A percentile compares a stretch with the other conserved stretches of the same genome.
These are phyloP conservation scores for Citrus glauca DNA, from an alignment of 345 rosid genomes.

Conservation along the genomic window DNA sequence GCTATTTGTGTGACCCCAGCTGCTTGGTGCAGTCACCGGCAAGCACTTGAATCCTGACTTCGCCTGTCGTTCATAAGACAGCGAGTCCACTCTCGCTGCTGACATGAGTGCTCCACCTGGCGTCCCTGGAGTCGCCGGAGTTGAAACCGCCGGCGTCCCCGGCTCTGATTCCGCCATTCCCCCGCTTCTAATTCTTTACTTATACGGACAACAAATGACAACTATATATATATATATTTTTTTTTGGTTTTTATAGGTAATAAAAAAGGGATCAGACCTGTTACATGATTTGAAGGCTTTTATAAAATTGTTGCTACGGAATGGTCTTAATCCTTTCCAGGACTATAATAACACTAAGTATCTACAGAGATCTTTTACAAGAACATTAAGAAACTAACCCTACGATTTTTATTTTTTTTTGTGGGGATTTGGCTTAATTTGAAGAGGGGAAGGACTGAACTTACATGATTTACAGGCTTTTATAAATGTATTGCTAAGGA, in stretches of 20 bases:
- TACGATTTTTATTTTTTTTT: constrained; percentile 7
- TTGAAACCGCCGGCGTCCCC: constrained; percentile 53
- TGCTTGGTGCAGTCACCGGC: constrained; percentile 63
- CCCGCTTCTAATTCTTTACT: background rate
- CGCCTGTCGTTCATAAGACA: constrained; percentile 89
- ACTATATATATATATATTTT: too few species aligned
- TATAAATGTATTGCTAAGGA: constrained; percentile 52
- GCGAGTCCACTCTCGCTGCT: constrained; percentile 70
- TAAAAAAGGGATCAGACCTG: background rate
- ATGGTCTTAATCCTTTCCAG: constrained; percentile 47
- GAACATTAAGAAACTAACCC: background rate
- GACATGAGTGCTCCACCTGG: constrained; percentile 89
- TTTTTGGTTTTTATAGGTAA: background rate
- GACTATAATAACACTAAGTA: background rate
- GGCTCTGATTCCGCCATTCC: constrained; percentile 38
- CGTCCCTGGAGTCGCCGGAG: constrained; percentile 93
- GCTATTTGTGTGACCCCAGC: constrained; percentile 56
- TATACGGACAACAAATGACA: background rate
- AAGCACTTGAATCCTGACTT: constrained; percentile 86
- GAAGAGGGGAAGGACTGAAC: background rate
- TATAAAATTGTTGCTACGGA: constrained; percentile 49
- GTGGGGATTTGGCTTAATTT: background rate
- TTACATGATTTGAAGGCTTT: constrained; percentile 66
- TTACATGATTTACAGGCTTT: constrained; percentile 58
- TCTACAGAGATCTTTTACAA: background rate